Base-by-base conservation (phyloP, 148 eudicot genomes). In the Oxyria digyna region DNA sequence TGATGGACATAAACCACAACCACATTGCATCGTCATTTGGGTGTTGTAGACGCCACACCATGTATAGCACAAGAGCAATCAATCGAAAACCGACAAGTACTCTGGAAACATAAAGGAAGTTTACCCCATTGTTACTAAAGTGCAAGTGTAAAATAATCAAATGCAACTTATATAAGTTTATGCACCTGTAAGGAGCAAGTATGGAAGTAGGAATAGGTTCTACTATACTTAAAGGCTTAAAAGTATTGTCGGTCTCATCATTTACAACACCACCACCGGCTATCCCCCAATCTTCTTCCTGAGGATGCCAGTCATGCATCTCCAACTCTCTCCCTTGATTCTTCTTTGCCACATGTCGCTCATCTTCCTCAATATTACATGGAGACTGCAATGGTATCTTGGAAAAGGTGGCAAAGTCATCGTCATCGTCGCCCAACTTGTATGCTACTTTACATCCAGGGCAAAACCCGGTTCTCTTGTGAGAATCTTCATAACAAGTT, bases 371-470 rank as follows among this genome's bases (percentile, higher is more conserved):
- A 71, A 65, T 73, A 41, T 77, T 80, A 0, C 82, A 86, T 9
- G 84, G 89, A 2, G 91, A 89, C 66, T 87, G 85, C 21, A 88
- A 78, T 2, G 91, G 88, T 13, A 87, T 87, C 1, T 68, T 57
- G 0, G 84, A 73, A 66, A 72, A 88, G 23, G 78, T 79, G 0
- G 85, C 83, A 7, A 29, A 70, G 0, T 85, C 89, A 27, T 84
- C 87, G 42, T 83, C 87, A 20, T 59, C 74, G 27, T 91, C 93
- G 4, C 76, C 85, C 1, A 42, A 35, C 70, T 78, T 91, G 72
- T 91, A 91, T 1, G 87, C 82, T 64, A 86, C 96, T 78, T 87
- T 91, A 76, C 96, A 91, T 69, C 97, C 96, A 13, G 95, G 97
- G 69, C 96, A 91, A n/a, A 88, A 27, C 17, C 91, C 90, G 1